These are phyloP conservation scores for Backusella luteola DNA, from an alignment of 192 early-diverging fungal genomes.

Conservation along the genomic window DNA sequence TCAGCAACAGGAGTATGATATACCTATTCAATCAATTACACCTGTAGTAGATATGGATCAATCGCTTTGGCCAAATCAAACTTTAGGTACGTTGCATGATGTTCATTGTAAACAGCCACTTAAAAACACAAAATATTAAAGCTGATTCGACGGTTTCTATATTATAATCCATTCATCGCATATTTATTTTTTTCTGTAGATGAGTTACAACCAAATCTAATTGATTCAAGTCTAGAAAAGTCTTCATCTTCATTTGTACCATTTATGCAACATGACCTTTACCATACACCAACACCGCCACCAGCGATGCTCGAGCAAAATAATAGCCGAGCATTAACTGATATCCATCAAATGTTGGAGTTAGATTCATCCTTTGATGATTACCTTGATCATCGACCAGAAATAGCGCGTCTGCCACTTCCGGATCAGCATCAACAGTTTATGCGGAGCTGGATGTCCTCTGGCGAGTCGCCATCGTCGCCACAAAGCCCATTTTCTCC, in stretches of 20 bases:
- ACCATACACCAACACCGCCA: neutral
- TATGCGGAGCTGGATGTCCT: constrained; percentile 27
- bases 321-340: neutral
- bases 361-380: neutral
- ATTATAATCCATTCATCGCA: neutral
- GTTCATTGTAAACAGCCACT: neutral
- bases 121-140: neutral
- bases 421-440: neutral
- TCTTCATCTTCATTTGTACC: neutral
- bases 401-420: neutral
- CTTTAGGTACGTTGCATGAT: neutral
- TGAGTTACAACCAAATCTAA: neutral
- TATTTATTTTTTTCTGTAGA: neutral
- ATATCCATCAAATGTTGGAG: constrained; percentile 13
- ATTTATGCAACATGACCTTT: neutral
- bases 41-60: neutral
- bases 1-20: neutral
- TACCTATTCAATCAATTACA: neutral
- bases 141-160: neutral
- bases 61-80: neutral
- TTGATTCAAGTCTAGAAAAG: neutral
- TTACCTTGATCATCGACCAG: neutral
- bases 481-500: constrained; percentile 33
- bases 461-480: constrained; percentile 5
- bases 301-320: neutral